Conservation (phyloP, 2,329 filamentous ascomycete genomes). For the Thelonectria discophora region DNA sequence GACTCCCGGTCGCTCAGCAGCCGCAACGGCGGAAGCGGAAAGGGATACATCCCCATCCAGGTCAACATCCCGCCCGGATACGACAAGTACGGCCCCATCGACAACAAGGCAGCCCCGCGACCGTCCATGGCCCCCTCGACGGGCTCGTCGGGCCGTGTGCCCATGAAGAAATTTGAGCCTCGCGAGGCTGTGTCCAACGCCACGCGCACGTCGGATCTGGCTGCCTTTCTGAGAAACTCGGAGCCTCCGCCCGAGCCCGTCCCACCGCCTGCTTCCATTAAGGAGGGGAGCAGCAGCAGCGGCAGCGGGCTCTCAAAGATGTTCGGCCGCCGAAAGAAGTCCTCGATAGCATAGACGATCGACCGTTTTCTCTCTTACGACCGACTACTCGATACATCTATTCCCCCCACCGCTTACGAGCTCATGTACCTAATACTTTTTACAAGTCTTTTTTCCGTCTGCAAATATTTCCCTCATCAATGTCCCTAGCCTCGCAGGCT, state of each 20-base stretch:
- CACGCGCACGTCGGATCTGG: constrained; percentile 73
- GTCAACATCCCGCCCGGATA: constrained; percentile 57
- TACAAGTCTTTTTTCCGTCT: constrained; percentile 26
- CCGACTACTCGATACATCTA: constrained; percentile 31
- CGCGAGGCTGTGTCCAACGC: constrained; percentile 59
- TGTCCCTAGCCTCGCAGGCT: neutral
- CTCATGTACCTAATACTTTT: constrained; percentile 41
- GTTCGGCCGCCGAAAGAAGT: constrained; percentile 62
- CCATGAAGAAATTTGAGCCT: constrained; percentile 67
- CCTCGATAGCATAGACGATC: constrained; percentile 42
- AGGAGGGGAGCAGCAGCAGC: constrained; percentile 52
- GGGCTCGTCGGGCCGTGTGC: constrained; percentile 51
- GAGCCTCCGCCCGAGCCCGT: constrained; percentile 63
- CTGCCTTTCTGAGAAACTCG: constrained; percentile 76
- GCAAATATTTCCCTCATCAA: constrained; percentile 28
- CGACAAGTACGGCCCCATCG: constrained; percentile 52
- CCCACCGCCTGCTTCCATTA: constrained; percentile 41
- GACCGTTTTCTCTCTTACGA: constrained; percentile 23
- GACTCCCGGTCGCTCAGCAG: constrained; percentile 51
- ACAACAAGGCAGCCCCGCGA: constrained; percentile 30
- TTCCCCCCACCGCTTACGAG: constrained; percentile 34
- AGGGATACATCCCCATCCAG: constrained; percentile 63
- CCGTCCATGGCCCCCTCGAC: constrained; percentile 36
- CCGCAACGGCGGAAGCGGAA: constrained; percentile 46
- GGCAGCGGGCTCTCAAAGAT: constrained; percentile 56